phyloP scores from a whole-genome alignment of 2,329 filamentous ascomycete genomes.

The Graphilbum sp. region DNA sequence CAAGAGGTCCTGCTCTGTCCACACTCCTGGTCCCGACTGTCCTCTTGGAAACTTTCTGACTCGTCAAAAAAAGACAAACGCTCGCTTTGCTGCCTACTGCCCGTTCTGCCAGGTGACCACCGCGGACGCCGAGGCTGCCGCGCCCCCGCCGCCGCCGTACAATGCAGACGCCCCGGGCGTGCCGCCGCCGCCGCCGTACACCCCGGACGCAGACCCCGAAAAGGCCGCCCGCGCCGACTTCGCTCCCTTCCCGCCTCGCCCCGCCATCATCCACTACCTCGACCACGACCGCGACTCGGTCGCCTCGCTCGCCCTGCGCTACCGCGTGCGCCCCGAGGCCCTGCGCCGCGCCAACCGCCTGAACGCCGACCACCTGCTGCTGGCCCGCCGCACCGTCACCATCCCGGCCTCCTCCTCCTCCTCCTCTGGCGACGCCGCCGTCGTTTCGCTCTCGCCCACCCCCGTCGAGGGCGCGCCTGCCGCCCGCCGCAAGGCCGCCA shows the following conservation, averaged over 20 bases:
- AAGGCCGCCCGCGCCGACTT: too few relatives aligned
- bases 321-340: constrained; percentile 46
- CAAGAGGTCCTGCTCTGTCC: too few relatives aligned
- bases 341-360: constrained; percentile 54
- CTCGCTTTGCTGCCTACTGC: constrained; percentile 48
- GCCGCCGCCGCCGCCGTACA: constrained; percentile 10
- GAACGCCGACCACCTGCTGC: constrained; percentile 49
- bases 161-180: constrained; percentile 13
- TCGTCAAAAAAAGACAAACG: constrained; percentile 44
- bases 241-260: too few relatives aligned
- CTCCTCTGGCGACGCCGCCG: background rate
- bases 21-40: too few relatives aligned
- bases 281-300: constrained; percentile 53
- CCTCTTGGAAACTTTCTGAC: too few relatives aligned
- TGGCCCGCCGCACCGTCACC: constrained; percentile 50
- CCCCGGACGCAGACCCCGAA: background rate
- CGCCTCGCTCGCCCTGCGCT: constrained; percentile 51
- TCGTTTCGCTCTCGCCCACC: constrained; percentile 38
- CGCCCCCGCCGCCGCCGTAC: constrained; percentile 30
- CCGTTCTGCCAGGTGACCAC: constrained; percentile 65
- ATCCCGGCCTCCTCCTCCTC: constrained; percentile 33
- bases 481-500: constrained; percentile 50
- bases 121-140: constrained; percentile 15
- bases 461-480: constrained; percentile 63
- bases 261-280: constrained; percentile 61